Conservation (phyloP, 1,284 basidiomycete species). For the Ceratobasidium sp. region DNA sequence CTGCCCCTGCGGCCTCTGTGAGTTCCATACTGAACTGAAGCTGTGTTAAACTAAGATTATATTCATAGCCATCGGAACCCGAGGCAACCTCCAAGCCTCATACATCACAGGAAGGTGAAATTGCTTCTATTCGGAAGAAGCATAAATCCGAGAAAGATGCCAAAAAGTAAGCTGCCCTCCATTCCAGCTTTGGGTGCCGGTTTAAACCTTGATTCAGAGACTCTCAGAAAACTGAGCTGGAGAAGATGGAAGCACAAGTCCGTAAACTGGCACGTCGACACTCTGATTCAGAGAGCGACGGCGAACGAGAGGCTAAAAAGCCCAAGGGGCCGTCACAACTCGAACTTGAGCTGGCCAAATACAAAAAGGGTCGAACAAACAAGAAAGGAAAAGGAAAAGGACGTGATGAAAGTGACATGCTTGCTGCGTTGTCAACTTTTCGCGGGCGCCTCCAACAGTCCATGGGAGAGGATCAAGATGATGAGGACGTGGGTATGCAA, state of each 20-base stretch:
- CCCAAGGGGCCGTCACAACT: conserved; percentile 69
- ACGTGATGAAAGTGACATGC: conserved; percentile 74
- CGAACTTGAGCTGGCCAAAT: conserved; percentile 80
- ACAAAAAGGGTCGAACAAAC: conserved; percentile 70
- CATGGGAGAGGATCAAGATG: conserved; percentile 51
- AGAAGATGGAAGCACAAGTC: conserved; percentile 86
- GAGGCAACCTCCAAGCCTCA: conserved; percentile 49
- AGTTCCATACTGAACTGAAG: not conserved
- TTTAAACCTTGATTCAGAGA: conserved; percentile 56
- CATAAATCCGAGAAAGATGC: conserved; percentile 71
- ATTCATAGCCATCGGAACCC: not conserved
- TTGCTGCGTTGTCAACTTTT: conserved; percentile 75
- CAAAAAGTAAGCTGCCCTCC: conserved; percentile 57
- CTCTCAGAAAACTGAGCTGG: conserved; percentile 77
- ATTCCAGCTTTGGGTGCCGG: conserved; percentile 20
- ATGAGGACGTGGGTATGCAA: conserved; percentile 48
- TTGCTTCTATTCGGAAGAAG: conserved; percentile 73
- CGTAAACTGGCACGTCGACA: conserved; percentile 69
- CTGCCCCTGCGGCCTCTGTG: conserved; percentile 46
- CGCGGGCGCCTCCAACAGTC: conserved; percentile 68
- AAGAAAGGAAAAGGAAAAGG: conserved; percentile 58
- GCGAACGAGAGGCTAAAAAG: conserved; percentile 66
- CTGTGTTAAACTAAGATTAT: not conserved
- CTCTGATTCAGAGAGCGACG: conserved; percentile 61
- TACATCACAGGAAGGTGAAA: conserved; percentile 59